These are phyloP conservation scores for Nissolia schottii DNA, from an alignment of 306 rosid genomes.

Conservation along the genomic window DNA sequence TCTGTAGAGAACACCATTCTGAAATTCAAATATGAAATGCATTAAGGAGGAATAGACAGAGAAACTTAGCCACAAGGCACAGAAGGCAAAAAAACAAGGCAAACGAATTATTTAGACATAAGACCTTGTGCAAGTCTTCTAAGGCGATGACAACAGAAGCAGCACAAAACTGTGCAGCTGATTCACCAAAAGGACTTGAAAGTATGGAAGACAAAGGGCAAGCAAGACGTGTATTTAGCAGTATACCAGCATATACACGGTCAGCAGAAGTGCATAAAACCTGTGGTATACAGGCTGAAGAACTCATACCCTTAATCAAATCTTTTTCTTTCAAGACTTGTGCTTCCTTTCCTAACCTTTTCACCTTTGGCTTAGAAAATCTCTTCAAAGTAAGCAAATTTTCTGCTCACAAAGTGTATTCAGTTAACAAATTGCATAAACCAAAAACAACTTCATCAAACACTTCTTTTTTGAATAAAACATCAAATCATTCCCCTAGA, in stretches of 20 bases:
- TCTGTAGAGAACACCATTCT: constrained; percentile 90
- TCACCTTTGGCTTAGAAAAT: constrained; percentile 76
- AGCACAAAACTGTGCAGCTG: constrained; percentile 61
- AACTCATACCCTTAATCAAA: constrained; percentile 58
- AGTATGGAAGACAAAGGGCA: constrained; percentile 87
- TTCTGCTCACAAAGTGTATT: constrained; percentile 49
- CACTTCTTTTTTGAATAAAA: neutral
- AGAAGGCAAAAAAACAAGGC: neutral
- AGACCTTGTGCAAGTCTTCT: constrained; percentile 86
- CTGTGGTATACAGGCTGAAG: constrained; percentile 69
- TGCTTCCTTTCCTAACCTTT: constrained; percentile 77
- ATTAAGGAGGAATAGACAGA: constrained; percentile 3
- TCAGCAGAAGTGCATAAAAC: constrained; percentile 75
- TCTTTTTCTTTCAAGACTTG: constrained; percentile 78
- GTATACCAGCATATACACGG: constrained; percentile 63
- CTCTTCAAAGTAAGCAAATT: constrained; percentile 73
- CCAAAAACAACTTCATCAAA: constrained; percentile 14
- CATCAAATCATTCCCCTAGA: too few relatives aligned
- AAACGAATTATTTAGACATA: constrained; percentile 7
- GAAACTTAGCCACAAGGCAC: constrained; percentile 4
- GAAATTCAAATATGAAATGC: constrained; percentile 45
- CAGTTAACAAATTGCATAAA: constrained; percentile 36
- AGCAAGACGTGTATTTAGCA: constrained; percentile 69
- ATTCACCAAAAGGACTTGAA: constrained; percentile 66
- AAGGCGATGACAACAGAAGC: constrained; percentile 73